These are phyloP conservation scores for Rhinocladiella similis DNA, from an alignment of 2,329 filamentous ascomycete species.

Conservation along the genomic window DNA sequence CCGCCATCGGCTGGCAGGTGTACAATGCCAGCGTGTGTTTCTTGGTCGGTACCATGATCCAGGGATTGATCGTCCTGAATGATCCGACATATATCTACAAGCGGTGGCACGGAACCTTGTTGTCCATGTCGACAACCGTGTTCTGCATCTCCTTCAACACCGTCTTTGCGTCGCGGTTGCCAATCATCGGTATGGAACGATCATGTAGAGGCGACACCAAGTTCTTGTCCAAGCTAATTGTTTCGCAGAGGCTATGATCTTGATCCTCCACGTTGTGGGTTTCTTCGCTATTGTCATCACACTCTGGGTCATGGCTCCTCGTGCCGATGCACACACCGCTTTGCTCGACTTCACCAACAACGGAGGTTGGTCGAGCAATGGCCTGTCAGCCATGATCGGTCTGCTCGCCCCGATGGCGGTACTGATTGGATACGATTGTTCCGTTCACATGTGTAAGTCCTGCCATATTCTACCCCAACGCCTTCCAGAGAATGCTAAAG, in stretches of 20 bases:
- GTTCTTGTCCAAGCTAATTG: too few species aligned
- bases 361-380: slow-evolving; percentile 36
- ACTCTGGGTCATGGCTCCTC: slow-evolving; percentile 33
- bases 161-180: slow-evolving; percentile 29
- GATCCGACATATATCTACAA: slow-evolving; percentile 27
- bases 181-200: slow-evolving; percentile 32
- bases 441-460: slow-evolving; percentile 26
- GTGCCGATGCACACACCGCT: slow-evolving; percentile 39
- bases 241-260: slow-evolving; percentile 31
- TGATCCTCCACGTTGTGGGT: slow-evolving; percentile 35
- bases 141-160: slow-evolving; percentile 35
- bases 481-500: neutral
- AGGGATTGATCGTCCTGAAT: slow-evolving; percentile 35
- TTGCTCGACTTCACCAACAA: slow-evolving; percentile 45
- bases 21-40: slow-evolving; percentile 28
- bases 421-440: slow-evolving; percentile 45
- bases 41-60: slow-evolving; percentile 35
- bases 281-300: slow-evolving; percentile 37
- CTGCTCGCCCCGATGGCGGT: slow-evolving; percentile 32
- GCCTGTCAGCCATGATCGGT: slow-evolving; percentile 40
- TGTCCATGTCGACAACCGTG: slow-evolving; percentile 30
- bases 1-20: slow-evolving; percentile 37
- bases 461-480: neutral
- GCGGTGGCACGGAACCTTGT: slow-evolving; percentile 35
- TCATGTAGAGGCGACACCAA: neutral